Evolutionary conservation across 805 yeast species (phyloP), one percentile per base, ranked within the genome.

Genomic region (Blastobotrys terrestris): DNA sequence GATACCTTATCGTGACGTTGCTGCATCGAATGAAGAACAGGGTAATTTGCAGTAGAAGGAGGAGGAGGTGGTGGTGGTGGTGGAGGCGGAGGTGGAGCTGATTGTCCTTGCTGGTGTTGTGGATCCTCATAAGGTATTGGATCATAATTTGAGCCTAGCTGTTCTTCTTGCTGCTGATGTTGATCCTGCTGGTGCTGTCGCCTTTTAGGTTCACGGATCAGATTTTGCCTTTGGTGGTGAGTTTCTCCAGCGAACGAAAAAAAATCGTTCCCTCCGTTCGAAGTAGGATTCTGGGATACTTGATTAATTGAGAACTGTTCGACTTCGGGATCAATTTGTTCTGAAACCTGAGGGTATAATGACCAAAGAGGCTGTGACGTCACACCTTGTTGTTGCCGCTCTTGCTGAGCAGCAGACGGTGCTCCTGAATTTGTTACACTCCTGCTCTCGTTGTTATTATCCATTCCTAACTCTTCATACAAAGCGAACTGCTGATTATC

Each of bases 311-410:
- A 39, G 6, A 52, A 15, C 41, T 47, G 51, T 14, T 16, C 15
- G 14, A 44, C 40, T 16, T 44, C 20, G 31, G 15, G 16, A 16
- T 39, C 48, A 40, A 22, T n/a, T 15, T 31, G 53, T 13, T n/a
- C 14, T 16, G 22, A 40, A 7, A 26, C 44, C 20, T 18, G 39
- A 2, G 48, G 52, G 31, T 54, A 56, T 2, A 56, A 39, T 13
- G 59, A 54, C 60, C 60, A 57, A 3, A 57, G 46, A 14, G 57
- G 60, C 35, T 57, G 58, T 13, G 57, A 40, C 2, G 58, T 55
- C 13, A 26, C 46, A 15, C 22, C 21, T 21, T 15, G n/a, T 26
- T 26, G 35, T 11, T 26, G 31, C 43, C 13, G 42, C 26, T 22
- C n/a, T n/a, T n/a, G n/a, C n/a, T n/a, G n/a, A n/a, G n/a, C n/a